Evolutionary conservation across 371 early-diverging fungal species (phyloP).

Genomic region (Batkoa obscura): DNA sequence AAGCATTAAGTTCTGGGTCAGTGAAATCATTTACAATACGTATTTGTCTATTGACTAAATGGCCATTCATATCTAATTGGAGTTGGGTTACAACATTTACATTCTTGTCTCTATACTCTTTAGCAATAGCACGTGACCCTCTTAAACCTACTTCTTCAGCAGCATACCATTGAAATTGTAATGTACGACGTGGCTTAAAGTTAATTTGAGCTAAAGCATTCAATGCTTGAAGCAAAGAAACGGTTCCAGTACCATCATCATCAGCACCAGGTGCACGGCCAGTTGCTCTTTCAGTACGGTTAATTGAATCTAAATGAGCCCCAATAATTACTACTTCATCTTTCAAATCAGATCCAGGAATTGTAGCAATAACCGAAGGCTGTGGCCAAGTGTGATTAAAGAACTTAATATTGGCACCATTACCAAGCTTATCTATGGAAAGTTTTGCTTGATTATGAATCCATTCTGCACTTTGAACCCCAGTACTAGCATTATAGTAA

Average conservation of each 20-base stretch:
- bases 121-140: constrained; percentile 75
- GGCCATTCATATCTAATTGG: constrained; percentile 68
- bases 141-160: constrained; percentile 75
- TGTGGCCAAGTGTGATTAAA: constrained; percentile 56
- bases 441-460: constrained; percentile 33
- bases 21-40: constrained; percentile 67
- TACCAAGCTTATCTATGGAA: constrained; percentile 12
- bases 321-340: constrained; percentile 59
- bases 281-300: constrained; percentile 53
- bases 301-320: constrained; percentile 84
- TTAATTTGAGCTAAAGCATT: constrained; percentile 41
- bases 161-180: constrained; percentile 93
- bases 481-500: constrained; percentile 63
- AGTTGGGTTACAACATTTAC: constrained; percentile 53
- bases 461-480: constrained; percentile 56
- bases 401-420: constrained; percentile 27
- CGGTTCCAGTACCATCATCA: constrained; percentile 80
- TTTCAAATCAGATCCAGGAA: constrained; percentile 26
- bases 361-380: constrained; percentile 38
- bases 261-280: constrained; percentile 72
- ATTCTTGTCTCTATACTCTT: constrained; percentile 32
- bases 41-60: constrained; percentile 35
- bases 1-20: constrained; percentile 38
- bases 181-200: constrained; percentile 58
- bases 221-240: constrained; percentile 74